Evolutionary conservation across 139 green algal species (phyloP), one percentile per base, ranked within the genome.

Genomic region (Auxenochlorella pyrenoidosa): DNA sequence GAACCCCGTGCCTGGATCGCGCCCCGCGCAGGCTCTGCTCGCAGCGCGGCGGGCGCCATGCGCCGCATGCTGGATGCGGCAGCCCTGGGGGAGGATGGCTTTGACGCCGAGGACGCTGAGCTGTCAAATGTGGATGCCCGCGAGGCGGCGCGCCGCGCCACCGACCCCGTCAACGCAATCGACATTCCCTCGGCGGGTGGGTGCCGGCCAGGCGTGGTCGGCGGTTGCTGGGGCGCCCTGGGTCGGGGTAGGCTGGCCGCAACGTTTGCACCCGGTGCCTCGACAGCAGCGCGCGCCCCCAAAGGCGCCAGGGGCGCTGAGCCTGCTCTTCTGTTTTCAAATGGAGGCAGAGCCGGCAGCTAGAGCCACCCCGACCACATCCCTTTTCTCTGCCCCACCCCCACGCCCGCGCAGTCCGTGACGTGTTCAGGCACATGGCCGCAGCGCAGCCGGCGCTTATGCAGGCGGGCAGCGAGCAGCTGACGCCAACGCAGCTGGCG

Each of bases 381-480:
- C 47, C 6, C 10, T 6, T 54, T 6, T 54, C 47, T 54, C 47
- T 10, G 47, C 47, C 63, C n/a, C 75, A 26, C 75, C 44, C 13
- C 44, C 10, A 28, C n/a, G 34, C 13, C 19, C 24, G 2, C 13
- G 80, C 80, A 85, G 80, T 90, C 65, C 47, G 40, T 5, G 75
- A 58, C 1, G 51, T 38, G 2, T 90, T 90, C 58, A 44, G 51
- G 76, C 70, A 36, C 10, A 26, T 81, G 73, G 81, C 81, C 5
- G 54, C 51, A 2, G 38, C 68, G 32, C 58, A 75, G 66, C 87
- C 79, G 0, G 82, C 77, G 12, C 82, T 90, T 41, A 54, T 90
- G 87, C 87, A 90, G 58, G 87, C 71, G 3, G 80, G 60, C 40
- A 77, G 58, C 51, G 71, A 86, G 70, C 70, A 90, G 82, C 87